Percentiles rank a stretch among this genome's conserved stretches.
These are phyloP conservation scores for Coemansia sp. DNA, from an alignment of 192 early-diverging fungal species.

Conservation along the genomic window DNA sequence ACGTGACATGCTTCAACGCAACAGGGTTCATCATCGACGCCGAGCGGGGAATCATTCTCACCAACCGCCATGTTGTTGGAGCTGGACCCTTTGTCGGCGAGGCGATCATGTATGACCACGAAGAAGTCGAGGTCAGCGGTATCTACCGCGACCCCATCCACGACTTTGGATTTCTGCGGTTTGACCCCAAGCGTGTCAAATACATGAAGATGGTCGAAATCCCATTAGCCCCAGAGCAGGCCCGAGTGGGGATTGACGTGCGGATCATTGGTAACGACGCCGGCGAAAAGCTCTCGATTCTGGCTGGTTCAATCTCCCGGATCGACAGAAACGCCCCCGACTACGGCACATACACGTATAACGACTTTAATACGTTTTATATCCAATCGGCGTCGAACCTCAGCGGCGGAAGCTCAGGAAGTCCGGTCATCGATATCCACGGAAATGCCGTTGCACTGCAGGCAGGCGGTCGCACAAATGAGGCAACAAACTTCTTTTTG, in stretches of 20 bases:
- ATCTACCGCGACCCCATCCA: conserved; percentile 82
- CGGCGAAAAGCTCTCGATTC: conserved; percentile 76
- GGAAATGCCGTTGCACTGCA: conserved; percentile 78
- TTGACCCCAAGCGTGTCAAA: conserved; percentile 66
- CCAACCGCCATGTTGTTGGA: conserved; percentile 78
- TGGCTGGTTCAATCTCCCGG: conserved; percentile 70
- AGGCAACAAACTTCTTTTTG: conserved; percentile 72
- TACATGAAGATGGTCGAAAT: conserved; percentile 71
- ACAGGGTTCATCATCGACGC: conserved; percentile 81
- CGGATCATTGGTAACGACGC: conserved; percentile 79
- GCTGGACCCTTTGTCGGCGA: conserved; percentile 71
- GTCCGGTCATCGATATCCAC: conserved; percentile 74
- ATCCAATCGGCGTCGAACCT: conserved; percentile 71
- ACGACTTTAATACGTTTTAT: conserved; percentile 84
- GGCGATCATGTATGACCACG: conserved; percentile 73
- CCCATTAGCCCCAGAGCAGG: conserved; percentile 63
- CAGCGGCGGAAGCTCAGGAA: conserved; percentile 75
- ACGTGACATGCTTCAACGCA: conserved; percentile 38
- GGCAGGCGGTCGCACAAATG: conserved; percentile 64
- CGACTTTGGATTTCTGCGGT: conserved; percentile 81
- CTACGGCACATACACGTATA: conserved; percentile 68
- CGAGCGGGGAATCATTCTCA: conserved; percentile 67
- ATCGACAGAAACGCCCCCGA: conserved; percentile 73
- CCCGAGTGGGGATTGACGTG: conserved; percentile 74
- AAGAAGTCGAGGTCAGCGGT: conserved; percentile 69